Percentiles rank a stretch among this genome's conserved stretches.
Conservation (phyloP, 2,329 filamentous ascomycete species). For the Calonectria hawksworthii region DNA sequence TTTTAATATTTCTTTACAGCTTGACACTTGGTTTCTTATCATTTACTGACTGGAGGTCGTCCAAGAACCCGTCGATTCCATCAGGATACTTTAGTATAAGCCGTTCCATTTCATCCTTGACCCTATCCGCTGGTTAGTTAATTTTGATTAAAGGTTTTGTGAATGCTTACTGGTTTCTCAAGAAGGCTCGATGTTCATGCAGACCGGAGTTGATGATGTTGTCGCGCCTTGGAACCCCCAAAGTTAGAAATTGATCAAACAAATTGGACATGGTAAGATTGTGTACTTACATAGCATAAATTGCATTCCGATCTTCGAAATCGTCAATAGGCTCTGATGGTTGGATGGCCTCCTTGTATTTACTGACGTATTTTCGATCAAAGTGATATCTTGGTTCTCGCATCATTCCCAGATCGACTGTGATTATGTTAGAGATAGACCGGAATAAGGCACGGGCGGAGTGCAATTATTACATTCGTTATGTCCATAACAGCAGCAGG, state of each 20-base stretch:
- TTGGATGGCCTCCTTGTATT: background rate
- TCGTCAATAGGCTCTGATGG: constrained; percentile 7
- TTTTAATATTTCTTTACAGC: background rate
- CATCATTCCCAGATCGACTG: constrained; percentile 1
- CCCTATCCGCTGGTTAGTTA: background rate
- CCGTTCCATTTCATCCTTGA: background rate
- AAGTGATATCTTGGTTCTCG: background rate
- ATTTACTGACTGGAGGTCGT: too few species aligned
- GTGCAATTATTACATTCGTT: constrained; percentile 38
- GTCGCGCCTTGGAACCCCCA: background rate
- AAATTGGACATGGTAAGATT: background rate
- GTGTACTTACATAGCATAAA: background rate
- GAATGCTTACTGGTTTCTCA: background rate
- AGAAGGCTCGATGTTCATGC: background rate
- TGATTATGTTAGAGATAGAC: background rate
- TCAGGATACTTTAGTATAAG: background rate
- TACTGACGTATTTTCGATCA: background rate
- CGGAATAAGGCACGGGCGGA: background rate
- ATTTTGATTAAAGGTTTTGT: background rate
- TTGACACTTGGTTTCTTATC: too few species aligned
- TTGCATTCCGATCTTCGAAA: constrained; percentile 7
- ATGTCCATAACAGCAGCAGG: constrained; percentile 50
- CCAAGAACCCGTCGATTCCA: background rate
- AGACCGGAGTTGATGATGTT: background rate
- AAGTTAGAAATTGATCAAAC: background rate